Percentiles rank a stretch among this genome's conserved stretches.
Conservation (phyloP, 306 rosid genomes). For the Cucurbita moschata region DNA sequence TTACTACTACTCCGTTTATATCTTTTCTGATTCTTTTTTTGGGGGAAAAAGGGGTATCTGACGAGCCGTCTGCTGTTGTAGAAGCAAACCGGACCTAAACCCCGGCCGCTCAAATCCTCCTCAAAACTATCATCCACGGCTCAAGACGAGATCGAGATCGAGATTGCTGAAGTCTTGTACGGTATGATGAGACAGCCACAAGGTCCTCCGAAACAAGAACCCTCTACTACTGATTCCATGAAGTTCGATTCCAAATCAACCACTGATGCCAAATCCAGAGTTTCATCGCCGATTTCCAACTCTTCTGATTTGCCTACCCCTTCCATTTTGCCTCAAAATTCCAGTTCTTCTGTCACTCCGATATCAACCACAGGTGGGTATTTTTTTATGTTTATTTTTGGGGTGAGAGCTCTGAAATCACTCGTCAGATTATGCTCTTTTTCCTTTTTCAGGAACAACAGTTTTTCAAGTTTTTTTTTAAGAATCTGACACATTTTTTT, state of each 20-base stretch:
- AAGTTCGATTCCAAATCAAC: constrained; percentile 49
- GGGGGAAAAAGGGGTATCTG: constrained; percentile 10
- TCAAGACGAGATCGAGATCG: constrained; percentile 93
- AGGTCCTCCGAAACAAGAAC: constrained; percentile 61
- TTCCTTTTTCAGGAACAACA: background rate
- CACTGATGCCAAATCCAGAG: constrained; percentile 47
- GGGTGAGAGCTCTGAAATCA: background rate
- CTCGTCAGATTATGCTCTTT: background rate
- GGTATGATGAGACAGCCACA: constrained; percentile 90
- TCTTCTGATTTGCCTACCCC: constrained; percentile 19
- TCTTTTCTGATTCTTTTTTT: background rate
- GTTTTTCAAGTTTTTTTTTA: background rate
- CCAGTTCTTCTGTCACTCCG: constrained; percentile 31
- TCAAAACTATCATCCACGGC: constrained; percentile 38
- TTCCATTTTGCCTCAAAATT: constrained; percentile 40
- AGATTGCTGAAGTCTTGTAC: constrained; percentile 87
- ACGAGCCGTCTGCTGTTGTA: constrained; percentile 22
- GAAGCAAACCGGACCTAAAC: constrained; percentile 68
- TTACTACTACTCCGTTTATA: background rate
- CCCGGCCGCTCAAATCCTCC: constrained; percentile 50
- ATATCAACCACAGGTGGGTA: constrained; percentile 61
- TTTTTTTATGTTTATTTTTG: background rate
- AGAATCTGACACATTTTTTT: background rate
- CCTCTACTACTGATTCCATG: constrained; percentile 27
- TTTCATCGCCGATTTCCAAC: constrained; percentile 71